These are phyloP conservation scores for Halophytophthora batemanensis DNA, from an alignment of 352 stramenopile species.

Conservation along the genomic window DNA sequence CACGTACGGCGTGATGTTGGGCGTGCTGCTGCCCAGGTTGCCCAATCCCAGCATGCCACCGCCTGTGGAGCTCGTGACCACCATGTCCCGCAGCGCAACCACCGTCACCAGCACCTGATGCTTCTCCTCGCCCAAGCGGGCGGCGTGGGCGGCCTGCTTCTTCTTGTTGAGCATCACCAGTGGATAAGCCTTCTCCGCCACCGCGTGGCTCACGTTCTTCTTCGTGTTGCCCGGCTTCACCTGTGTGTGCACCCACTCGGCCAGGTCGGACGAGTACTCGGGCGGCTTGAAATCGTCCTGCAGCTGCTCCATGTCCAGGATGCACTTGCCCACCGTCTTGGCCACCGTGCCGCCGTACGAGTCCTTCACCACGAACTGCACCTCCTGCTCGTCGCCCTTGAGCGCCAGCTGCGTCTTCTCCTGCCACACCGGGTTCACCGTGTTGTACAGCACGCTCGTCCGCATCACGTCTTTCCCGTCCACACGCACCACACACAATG, in stretches of 20 bases:
- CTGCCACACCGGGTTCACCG: constrained; percentile 78
- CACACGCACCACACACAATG: constrained; percentile 69
- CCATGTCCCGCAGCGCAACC: constrained; percentile 47
- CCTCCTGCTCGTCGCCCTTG: constrained; percentile 46
- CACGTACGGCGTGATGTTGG: constrained; percentile 80
- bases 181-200: constrained; percentile 78
- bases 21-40: constrained; percentile 72
- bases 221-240: constrained; percentile 74
- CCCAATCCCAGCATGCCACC: constrained; percentile 64
- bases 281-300: constrained; percentile 76
- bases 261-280: constrained; percentile 67
- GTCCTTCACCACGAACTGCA: constrained; percentile 84
- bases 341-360: constrained; percentile 78
- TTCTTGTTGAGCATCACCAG: constrained; percentile 65
- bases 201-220: constrained; percentile 76
- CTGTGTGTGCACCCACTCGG: constrained; percentile 78
- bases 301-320: constrained; percentile 68
- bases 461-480: constrained; percentile 67
- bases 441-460: constrained; percentile 84
- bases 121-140: constrained; percentile 43
- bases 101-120: constrained; percentile 77
- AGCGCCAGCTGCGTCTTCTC: constrained; percentile 65
- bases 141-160: constrained; percentile 21
- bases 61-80: constrained; percentile 60
- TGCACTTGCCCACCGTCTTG: constrained; percentile 75